phyloP scores from a whole-genome alignment of 2,329 filamentous ascomycete species.

The Zelopaecilomyces penicillatus region DNA sequence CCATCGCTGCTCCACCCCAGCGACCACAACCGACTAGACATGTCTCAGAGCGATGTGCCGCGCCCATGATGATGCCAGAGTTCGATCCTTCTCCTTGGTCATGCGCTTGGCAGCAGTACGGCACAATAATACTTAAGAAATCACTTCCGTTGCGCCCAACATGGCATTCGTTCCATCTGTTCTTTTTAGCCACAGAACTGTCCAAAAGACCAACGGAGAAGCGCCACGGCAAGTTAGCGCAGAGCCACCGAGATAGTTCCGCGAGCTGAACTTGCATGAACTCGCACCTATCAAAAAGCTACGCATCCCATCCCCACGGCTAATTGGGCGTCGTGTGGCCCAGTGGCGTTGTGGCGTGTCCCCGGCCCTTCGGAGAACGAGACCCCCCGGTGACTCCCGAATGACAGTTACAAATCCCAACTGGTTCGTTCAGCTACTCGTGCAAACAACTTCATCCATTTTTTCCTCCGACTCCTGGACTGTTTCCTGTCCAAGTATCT shows the following conservation, averaged over 20 bases:
- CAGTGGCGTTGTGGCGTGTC: slow-evolving; percentile 10
- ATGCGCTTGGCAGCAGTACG: no score
- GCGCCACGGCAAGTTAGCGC: slow-evolving; percentile 4
- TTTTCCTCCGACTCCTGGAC: not conserved
- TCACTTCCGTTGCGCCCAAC: no score
- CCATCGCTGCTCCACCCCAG: not conserved
- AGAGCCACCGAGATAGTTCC: slow-evolving; percentile 8
- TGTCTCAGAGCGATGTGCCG: no score
- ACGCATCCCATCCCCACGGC: slow-evolving; percentile 5
- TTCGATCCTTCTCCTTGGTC: not conserved
- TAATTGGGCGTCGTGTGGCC: slow-evolving; percentile 4
- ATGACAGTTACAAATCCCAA: no score
- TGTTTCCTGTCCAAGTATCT: slow-evolving; percentile 3
- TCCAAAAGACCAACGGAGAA: slow-evolving; percentile 2
- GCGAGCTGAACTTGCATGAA: slow-evolving; percentile 3
- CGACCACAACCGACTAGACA: not conserved
- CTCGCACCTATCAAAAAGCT: slow-evolving; percentile 8
- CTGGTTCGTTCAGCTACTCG: not conserved
- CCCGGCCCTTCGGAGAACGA: not conserved
- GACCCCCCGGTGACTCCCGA: no score
- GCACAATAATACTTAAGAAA: not conserved
- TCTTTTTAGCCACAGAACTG: not conserved
- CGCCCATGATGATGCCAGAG: not conserved
- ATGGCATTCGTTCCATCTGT: no score
- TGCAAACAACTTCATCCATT: not conserved